Evolutionary conservation across 1,284 basidiomycete genomes (phyloP), one percentile per base, ranked within the genome.

Genomic region (Porodaedalea pini): DNA sequence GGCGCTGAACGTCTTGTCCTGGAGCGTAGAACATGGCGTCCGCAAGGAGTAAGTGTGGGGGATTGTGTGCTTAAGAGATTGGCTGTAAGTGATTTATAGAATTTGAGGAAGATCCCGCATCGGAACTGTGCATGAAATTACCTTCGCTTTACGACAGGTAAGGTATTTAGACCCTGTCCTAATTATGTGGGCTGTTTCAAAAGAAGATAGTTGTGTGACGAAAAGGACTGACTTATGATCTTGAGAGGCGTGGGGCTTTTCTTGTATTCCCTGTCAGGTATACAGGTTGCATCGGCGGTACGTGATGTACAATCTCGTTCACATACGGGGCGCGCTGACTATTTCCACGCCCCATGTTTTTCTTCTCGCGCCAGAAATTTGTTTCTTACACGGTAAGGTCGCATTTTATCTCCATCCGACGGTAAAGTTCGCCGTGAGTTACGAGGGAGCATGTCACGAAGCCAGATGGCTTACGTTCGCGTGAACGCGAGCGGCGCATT

Each of bases 1-100:
- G 79, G 51, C 75, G 78, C 65, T 85, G 83, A 71, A 81, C 77
- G 63, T 72, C 71, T 60, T 71, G 69, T 40, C 68, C 67, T 51
- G 70, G 70, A 62, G 69, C 68, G 67, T 73, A 71, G 64, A 73
- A 75, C 70, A 75, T 73, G 61, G 61, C 62, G 57, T 51, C 61
- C 44, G 53, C 52, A 51, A 56, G 51, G 53, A 55, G 37, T 29
- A 31, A 49, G 17, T 29, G 25, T 41, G 25, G 44, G 43, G 51
- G 27, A 34, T 25, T 27, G 19, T 43, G 32, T 49, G 32, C 27
- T 3, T 40, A 23, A 13, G 31, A 8, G 31, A 50, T 17, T 7
- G 31, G 44, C 39, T 27, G 36, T 36, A 23, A 25, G 29, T 52
- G 40, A 34, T 57, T 56, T 60, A 60, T 60, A 56, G 41, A 23